Evolutionary conservation across 768 basidiomycete species (phyloP).

Genomic region (Termitomyces sp.): DNA sequence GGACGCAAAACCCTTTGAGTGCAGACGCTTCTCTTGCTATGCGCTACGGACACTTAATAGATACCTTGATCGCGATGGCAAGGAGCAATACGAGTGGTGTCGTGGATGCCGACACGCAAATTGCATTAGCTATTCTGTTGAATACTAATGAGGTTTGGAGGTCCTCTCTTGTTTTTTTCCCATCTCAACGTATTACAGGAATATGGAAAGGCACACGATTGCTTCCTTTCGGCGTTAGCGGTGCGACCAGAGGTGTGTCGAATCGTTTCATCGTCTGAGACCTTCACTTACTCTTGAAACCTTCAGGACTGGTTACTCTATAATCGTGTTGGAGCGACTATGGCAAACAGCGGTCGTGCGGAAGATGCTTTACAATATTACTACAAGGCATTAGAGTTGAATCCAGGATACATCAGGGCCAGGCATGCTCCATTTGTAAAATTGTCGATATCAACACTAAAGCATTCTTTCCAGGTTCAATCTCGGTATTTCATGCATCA

Average conservation of each 20-base stretch:
- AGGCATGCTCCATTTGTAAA: slow-evolving; percentile 38
- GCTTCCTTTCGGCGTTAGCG: slow-evolving; percentile 84
- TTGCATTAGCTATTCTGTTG: slow-evolving; percentile 88
- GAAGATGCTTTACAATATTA: slow-evolving; percentile 87
- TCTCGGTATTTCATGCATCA: slow-evolving; percentile 88
- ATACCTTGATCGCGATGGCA: slow-evolving; percentile 81
- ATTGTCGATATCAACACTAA: background rate
- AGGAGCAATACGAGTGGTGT: slow-evolving; percentile 47
- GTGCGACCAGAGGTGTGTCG: slow-evolving; percentile 76
- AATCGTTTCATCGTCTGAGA: background rate
- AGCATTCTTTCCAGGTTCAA: slow-evolving; percentile 65
- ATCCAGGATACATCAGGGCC: slow-evolving; percentile 88
- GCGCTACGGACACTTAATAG: slow-evolving; percentile 52
- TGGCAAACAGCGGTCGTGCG: slow-evolving; percentile 83
- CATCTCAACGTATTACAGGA: slow-evolving; percentile 47
- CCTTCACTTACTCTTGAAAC: background rate
- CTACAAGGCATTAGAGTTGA: slow-evolving; percentile 76
- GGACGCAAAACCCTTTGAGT: slow-evolving; percentile 24
- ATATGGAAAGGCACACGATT: slow-evolving; percentile 88
- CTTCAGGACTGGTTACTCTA: slow-evolving; percentile 85
- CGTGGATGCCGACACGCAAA: slow-evolving; percentile 92
- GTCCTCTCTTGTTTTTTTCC: background rate
- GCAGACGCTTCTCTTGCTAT: slow-evolving; percentile 28
- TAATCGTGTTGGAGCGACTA: slow-evolving; percentile 91
- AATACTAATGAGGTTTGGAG: slow-evolving; percentile 79